These are phyloP conservation scores for Pseudognaphalium luteoalbum DNA, from an alignment of 129 eudicot species.

Conservation along the genomic window DNA sequence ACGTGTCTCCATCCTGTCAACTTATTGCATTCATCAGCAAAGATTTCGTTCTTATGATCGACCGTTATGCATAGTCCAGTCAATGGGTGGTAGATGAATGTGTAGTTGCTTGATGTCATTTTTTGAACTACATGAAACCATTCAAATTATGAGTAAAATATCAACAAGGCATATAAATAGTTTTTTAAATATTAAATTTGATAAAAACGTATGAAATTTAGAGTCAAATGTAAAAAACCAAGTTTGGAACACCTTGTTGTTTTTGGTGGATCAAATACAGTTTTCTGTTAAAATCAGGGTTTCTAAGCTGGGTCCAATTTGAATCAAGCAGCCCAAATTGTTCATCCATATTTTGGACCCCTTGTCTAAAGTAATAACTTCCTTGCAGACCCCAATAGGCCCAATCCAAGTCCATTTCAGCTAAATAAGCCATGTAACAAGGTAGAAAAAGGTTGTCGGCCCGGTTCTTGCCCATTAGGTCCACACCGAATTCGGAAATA, in stretches of 20 bases:
- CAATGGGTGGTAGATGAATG: constrained; percentile 49
- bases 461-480: constrained; percentile 28
- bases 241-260: too few relatives aligned
- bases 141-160: neutral
- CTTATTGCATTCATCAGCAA: constrained; percentile 34
- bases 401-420: constrained; percentile 64
- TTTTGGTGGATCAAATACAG: constrained; percentile 31
- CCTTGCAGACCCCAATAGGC: constrained; percentile 63
- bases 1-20: constrained; percentile 40
- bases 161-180: too few relatives aligned
- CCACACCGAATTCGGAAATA: constrained; percentile 39
- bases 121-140: constrained; percentile 44
- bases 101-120: constrained; percentile 16
- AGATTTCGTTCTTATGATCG: constrained; percentile 15
- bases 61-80: constrained; percentile 43
- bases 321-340: constrained; percentile 41
- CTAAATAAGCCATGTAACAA: constrained; percentile 46
- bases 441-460: constrained; percentile 27
- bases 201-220: too few relatives aligned
- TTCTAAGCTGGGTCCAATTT: constrained; percentile 45
- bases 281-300: constrained; percentile 26
- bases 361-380: constrained; percentile 48
- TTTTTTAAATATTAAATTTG: too few relatives aligned
- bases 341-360: constrained; percentile 41
- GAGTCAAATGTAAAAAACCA: too few relatives aligned